Evolutionary conservation across 2,329 filamentous ascomycete genomes (phyloP), one percentile per base, ranked within the genome.

Genomic region (Cladosporium sp.): DNA sequence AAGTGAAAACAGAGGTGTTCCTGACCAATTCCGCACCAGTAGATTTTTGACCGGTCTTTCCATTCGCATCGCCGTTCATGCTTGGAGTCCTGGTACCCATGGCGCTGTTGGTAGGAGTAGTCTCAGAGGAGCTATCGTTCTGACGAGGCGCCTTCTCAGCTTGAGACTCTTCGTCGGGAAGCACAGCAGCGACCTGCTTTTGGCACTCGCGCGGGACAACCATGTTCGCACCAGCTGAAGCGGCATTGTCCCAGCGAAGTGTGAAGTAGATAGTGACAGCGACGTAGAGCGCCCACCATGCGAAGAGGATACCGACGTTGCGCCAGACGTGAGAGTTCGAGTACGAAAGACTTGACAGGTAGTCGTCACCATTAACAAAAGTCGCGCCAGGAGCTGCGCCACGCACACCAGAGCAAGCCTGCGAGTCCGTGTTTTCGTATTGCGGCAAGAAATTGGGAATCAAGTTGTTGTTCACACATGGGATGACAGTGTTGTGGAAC

Each of bases 291-390:
- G 76, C 81, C 86, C 87, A 90, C 82, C 83, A 90, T 0, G 83
- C 87, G 82, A 86, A 88, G 51, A 89, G 71, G 64, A 92, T 90
- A 0, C 89, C 90, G 65, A 91, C 83, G 72, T 92, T 92, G 12
- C 89, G 73, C 75, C 75, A 78, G 6, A 79, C 72, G 58, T 80
- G 76, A 5, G 74, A 75, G 64, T 75, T 74, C 15, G 72, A 75
- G 69, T 79, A 81, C 0, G 84, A 85, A 0, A 90, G 77, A 1
- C 82, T 84, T 0, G 71, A 74, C 4, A 91, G 86, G 69, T 86
- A 91, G 0, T 82, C 80, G 67, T 90, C 87, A 1, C 89, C 89
- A 21, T 79, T 86, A 5, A 91, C 85, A 1, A 80, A 84, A 4
- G 73, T 71, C 52, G 81, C 77, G 0, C 88, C 88, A 0, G 85